Conservation (phyloP, 441 rosid genomes). For the Lepidium campestre region DNA sequence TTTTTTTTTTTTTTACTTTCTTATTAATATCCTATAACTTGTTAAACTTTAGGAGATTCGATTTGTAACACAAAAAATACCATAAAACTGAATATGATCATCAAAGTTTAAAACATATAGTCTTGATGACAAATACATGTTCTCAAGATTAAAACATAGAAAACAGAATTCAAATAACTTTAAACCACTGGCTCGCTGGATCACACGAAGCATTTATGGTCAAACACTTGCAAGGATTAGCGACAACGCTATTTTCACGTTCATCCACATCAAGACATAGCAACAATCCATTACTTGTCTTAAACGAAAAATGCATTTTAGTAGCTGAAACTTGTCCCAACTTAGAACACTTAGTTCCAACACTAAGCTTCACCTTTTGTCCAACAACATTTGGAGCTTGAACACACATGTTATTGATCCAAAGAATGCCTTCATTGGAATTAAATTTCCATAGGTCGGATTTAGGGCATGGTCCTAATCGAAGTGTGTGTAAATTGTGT, state of each 20-base stretch:
- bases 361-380: conserved; percentile 43
- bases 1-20: no score
- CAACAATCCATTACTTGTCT: conserved; percentile 26
- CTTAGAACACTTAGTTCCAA: conserved; percentile 41
- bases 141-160: neutral
- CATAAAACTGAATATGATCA: no score
- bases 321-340: conserved; percentile 63
- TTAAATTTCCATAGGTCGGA: conserved; percentile 53
- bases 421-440: conserved; percentile 32
- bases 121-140: neutral
- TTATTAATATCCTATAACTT: neutral
- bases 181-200: conserved; percentile 81
- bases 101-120: neutral
- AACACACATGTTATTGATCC: conserved; percentile 52
- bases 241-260: conserved; percentile 34
- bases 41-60: neutral
- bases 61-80: neutral
- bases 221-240: conserved; percentile 57
- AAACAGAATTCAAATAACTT: neutral
- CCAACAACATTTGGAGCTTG: conserved; percentile 35
- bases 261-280: conserved; percentile 63
- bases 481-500: conserved; percentile 17
- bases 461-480: conserved; percentile 53
- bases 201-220: conserved; percentile 47
- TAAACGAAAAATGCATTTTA: conserved; percentile 63